Base-by-base conservation (phyloP, 2,329 filamentous ascomycete genomes). In the Hypoxylon sp. region DNA sequence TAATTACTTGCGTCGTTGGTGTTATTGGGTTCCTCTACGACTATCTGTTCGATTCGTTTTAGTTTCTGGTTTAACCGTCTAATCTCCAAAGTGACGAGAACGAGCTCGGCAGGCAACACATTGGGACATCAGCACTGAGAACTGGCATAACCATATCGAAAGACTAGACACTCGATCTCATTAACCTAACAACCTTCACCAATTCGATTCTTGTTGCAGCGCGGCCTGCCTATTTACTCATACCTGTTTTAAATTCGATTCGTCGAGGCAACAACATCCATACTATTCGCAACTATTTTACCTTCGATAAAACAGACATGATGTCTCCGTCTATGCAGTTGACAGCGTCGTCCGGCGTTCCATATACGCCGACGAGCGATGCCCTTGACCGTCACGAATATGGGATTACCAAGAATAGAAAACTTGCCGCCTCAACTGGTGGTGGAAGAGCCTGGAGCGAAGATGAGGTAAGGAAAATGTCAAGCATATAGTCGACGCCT, bases 381-480 rank as follows among this genome's bases (percentile, higher is more conserved):
- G 81, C 80, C 68, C 82, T 87, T 74, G 84, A 86, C 67, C 85
- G 86, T 68, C 86, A 89, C 69, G 86, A 87, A 19, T 88, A 86
- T 73, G 84, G 87, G 60, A 82, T 90, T 76, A 82, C 83, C 65
- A 91, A 92, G 81, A 88, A 85, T 77, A 86, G 90, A 68, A 93
- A 91, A 82, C 81, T 86, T 21, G 53, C 36, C 68, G 86, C 88
- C 21, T 89, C 91, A 65, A 91, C 90, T 55, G 91, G 91, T 70
- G 91, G 92, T 72, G 91, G 92, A 74, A 86, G 92, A 79, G 92
- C 92, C 63, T 95, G 92, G 92, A 94, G 91, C 70, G 92, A 94
- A 78, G 92, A 94, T 79, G 92, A 94, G 89, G 92, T 93, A 84
- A 74, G 85, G 75, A 48, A 49, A 38, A 46, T 65, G 34, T 52